A percentile compares a stretch with the other conserved stretches of the same genome.
Conservation (phyloP, 2,329 filamentous ascomycete species). For the Fusarium pseudonygamai region DNA sequence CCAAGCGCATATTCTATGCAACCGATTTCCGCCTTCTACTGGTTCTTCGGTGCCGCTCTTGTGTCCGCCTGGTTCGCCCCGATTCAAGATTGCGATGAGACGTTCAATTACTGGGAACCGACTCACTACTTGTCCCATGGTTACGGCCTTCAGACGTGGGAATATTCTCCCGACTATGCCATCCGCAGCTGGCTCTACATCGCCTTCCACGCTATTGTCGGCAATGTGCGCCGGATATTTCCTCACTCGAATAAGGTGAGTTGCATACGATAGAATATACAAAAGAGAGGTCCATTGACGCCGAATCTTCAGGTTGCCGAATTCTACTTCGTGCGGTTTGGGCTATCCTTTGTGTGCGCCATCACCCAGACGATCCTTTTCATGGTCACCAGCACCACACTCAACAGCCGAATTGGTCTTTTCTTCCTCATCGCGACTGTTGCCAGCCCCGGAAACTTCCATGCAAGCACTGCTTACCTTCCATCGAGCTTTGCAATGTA, state of each 20-base stretch:
- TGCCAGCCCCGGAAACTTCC: conserved; percentile 91
- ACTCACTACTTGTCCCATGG: conserved; percentile 93
- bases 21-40: conserved; percentile 80
- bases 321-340: conserved; percentile 87
- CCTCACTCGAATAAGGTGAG: conserved; percentile 68
- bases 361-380: conserved; percentile 85
- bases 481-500: conserved; percentile 99
- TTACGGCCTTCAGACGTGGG: conserved; percentile 96
- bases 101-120: conserved; percentile 99
- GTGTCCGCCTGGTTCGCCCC: conserved; percentile 84
- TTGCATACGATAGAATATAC: background rate
- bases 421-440: conserved; percentile 83
- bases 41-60: conserved; percentile 78
- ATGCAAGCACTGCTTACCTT: conserved; percentile 85
- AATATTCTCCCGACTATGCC: conserved; percentile 94
- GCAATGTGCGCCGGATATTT: conserved; percentile 71
- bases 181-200: conserved; percentile 97
- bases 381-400: conserved; percentile 75
- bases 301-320: conserved; percentile 64
- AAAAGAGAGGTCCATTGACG: background rate
- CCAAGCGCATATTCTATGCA: conserved; percentile 71
- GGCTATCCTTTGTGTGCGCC: conserved; percentile 80
- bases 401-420: conserved; percentile 85
- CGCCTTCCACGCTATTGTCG: conserved; percentile 77
- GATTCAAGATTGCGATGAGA: conserved; percentile 98